Percentiles rank a stretch among this genome's conserved stretches.
Conservation (phyloP, 1,284 basidiomycete species). For the Volvariella surrecta region DNA sequence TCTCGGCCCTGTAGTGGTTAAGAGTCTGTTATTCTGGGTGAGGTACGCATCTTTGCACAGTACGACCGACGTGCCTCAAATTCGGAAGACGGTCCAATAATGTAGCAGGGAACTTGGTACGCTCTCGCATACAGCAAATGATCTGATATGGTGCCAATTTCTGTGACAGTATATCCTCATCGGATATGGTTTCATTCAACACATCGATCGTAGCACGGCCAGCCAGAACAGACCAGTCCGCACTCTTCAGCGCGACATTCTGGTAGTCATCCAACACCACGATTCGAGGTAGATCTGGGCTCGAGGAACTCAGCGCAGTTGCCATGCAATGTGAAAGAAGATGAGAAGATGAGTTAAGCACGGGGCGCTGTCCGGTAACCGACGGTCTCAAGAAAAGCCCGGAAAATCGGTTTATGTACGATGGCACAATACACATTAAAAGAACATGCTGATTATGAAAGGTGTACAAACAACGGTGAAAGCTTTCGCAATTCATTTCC, state of each 20-base stretch:
- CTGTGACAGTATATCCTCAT: slow-evolving; percentile 40
- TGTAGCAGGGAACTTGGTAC: slow-evolving; percentile 45
- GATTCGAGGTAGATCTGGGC: slow-evolving; percentile 12
- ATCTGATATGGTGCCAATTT: slow-evolving; percentile 45
- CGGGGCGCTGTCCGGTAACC: no score
- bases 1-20: slow-evolving; percentile 47
- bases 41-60: neutral
- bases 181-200: slow-evolving; percentile 41
- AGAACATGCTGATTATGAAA: neutral
- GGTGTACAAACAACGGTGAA: slow-evolving; percentile 14
- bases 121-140: slow-evolving; percentile 61
- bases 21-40: slow-evolving; percentile 23
- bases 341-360: no score
- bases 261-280: slow-evolving; percentile 64
- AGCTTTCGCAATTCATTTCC: slow-evolving; percentile 6
- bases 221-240: slow-evolving; percentile 42
- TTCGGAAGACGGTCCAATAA: slow-evolving; percentile 49
- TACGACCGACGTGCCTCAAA: slow-evolving; percentile 27
- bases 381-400: no score
- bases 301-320: no score
- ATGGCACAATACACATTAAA: neutral
- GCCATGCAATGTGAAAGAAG: no score
- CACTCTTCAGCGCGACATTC: slow-evolving; percentile 35
- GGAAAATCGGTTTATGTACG: no score
- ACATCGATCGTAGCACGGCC: slow-evolving; percentile 33